Evolutionary conservation across 176 grass and related monocot species (phyloP).

Genomic region (Phyllostachys edulis): DNA sequence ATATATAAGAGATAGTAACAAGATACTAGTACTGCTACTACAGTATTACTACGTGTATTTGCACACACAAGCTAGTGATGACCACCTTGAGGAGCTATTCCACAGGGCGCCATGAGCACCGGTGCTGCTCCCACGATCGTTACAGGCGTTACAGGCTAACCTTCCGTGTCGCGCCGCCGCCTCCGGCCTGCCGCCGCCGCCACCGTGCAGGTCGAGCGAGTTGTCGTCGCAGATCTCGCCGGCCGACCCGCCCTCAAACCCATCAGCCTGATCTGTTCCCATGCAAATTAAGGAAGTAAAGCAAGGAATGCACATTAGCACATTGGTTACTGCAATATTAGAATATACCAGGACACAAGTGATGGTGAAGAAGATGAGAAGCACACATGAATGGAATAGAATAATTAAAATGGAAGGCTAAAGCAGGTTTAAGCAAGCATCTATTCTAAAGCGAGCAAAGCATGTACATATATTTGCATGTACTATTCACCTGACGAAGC

Average conservation of each 20-base stretch:
- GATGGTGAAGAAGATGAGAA: neutral
- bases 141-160: slow-evolving; percentile 43
- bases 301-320: slow-evolving; percentile 1
- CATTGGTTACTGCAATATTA: neutral
- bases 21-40: neutral
- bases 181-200: slow-evolving; percentile 18
- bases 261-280: slow-evolving; percentile 51
- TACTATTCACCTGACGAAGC: slow-evolving; percentile 62
- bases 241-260: slow-evolving; percentile 55
- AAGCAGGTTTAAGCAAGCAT: slow-evolving; percentile 24
- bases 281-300: neutral
- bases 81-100: slow-evolving; percentile 63
- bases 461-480: slow-evolving; percentile 19
- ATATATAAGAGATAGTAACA: neutral
- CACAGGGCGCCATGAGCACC: slow-evolving; percentile 46
- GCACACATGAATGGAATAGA: neutral
- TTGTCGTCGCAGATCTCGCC: slow-evolving; percentile 75
- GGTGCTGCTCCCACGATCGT: slow-evolving; percentile 40
- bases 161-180: slow-evolving; percentile 42
- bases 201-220: slow-evolving; percentile 40
- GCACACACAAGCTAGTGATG: neutral
- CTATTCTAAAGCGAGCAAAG: slow-evolving; percentile 40
- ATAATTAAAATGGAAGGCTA: slow-evolving; percentile 41
- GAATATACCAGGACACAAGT: slow-evolving; percentile 23
- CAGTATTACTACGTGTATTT: neutral